A percentile compares a stretch with the other conserved stretches of the same genome.
phyloP scores from a whole-genome alignment of 352 stramenopile species.

The Pythium sukuiense region DNA sequence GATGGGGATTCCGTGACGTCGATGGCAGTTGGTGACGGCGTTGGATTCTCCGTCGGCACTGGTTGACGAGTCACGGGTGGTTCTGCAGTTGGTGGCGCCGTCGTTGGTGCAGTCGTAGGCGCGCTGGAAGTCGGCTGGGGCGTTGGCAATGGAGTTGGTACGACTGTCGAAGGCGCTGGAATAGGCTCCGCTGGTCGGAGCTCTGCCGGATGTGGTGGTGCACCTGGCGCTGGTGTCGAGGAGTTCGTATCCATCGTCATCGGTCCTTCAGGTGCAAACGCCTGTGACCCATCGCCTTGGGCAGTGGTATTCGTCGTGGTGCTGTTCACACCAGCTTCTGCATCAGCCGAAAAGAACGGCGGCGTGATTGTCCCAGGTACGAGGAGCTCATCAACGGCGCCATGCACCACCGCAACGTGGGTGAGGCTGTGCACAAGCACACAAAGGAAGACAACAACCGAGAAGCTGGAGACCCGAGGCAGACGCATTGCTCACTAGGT shows the following conservation, averaged over 20 bases:
- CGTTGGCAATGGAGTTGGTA: not conserved
- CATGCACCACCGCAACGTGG: not conserved
- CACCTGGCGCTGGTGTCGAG: not conserved
- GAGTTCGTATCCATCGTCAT: not conserved
- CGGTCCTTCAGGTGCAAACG: not conserved
- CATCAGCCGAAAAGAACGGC: constrained; percentile 1
- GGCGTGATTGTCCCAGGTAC: not conserved
- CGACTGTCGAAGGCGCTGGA: not conserved
- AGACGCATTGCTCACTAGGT: not conserved
- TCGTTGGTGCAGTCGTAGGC: not conserved
- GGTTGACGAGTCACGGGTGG: not conserved
- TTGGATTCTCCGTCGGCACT: not conserved
- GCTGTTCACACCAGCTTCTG: not conserved
- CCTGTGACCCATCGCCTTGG: not conserved
- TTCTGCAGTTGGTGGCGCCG: not conserved
- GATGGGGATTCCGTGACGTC: not conserved
- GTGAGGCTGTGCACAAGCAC: not conserved
- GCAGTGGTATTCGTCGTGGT: not conserved
- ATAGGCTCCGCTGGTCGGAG: not conserved
- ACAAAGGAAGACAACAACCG: not conserved
- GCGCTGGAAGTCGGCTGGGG: not conserved
- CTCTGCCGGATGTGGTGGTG: not conserved
- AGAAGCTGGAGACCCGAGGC: not conserved
- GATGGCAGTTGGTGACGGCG: not conserved
- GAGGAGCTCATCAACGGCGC: not conserved